These are phyloP conservation scores for Cryphonectria nitschkei DNA, from an alignment of 2,329 filamentous ascomycete genomes.

Conservation along the genomic window DNA sequence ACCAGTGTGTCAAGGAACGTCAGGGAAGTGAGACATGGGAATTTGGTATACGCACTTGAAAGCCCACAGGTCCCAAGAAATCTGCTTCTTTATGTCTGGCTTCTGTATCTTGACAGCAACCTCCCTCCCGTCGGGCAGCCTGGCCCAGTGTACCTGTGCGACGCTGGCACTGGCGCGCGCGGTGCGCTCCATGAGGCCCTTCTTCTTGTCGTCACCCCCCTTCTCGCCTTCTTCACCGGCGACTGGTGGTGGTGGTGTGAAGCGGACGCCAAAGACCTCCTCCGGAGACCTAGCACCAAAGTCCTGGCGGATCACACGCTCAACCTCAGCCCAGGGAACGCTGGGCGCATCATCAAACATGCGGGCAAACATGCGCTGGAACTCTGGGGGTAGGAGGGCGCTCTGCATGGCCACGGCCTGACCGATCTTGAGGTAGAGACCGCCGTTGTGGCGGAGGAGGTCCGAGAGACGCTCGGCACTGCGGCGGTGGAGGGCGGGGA, in stretches of 20 bases:
- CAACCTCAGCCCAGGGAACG: constrained; percentile 82
- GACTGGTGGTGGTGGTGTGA: not conserved
- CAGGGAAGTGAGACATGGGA: too few relatives aligned
- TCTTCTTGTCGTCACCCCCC: constrained; percentile 64
- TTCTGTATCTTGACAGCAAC: constrained; percentile 98
- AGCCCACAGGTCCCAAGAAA: constrained; percentile 93
- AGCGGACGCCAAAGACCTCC: constrained; percentile 91
- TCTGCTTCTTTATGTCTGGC: constrained; percentile 86
- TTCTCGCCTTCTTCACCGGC: constrained; percentile 45
- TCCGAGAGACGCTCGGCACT: constrained; percentile 84
- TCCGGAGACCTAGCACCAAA: constrained; percentile 83
- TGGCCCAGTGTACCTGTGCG: constrained; percentile 95
- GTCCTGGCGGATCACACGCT: constrained; percentile 83
- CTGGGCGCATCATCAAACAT: constrained; percentile 98
- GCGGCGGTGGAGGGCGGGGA: constrained; percentile 78
- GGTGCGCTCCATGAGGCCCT: constrained; percentile 64
- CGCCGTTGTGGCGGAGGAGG: constrained; percentile 83
- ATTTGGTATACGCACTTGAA: constrained; percentile 67
- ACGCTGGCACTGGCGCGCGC: constrained; percentile 83
- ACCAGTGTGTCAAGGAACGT: too few relatives aligned
- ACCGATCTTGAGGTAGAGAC: constrained; percentile 94
- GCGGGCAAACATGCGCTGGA: constrained; percentile 91
- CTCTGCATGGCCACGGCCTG: constrained; percentile 99
- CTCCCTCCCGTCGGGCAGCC: constrained; percentile 82
- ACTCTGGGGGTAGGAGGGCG: constrained; percentile 88